A percentile compares a stretch with the other conserved stretches of the same genome.
These are phyloP conservation scores for Inonotus obliquus DNA, from an alignment of 1,284 basidiomycete species.

Conservation along the genomic window DNA sequence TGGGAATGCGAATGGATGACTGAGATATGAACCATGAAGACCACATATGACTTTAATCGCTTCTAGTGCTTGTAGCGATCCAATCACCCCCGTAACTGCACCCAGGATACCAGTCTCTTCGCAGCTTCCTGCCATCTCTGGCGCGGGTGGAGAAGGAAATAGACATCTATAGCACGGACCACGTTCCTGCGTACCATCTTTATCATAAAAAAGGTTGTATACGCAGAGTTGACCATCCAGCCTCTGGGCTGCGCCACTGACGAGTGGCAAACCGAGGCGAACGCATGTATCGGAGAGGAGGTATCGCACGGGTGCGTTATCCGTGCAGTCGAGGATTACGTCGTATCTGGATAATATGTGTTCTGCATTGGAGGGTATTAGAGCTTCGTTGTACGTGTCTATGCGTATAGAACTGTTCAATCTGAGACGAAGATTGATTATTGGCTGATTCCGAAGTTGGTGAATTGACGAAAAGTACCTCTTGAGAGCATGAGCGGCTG, in stretches of 20 bases:
- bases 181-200: slow-evolving; percentile 25
- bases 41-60: slow-evolving; percentile 80
- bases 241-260: slow-evolving; percentile 91
- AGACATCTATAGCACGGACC: slow-evolving; percentile 96
- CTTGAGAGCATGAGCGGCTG: slow-evolving; percentile 65
- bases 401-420: slow-evolving; percentile 65
- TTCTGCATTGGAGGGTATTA: slow-evolving; percentile 60
- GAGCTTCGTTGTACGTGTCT: slow-evolving; percentile 45
- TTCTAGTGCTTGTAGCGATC: slow-evolving; percentile 88
- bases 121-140: slow-evolving; percentile 68
- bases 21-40: slow-evolving; percentile 52
- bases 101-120: slow-evolving; percentile 92
- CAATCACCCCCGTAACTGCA: slow-evolving; percentile 86
- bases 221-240: slow-evolving; percentile 88
- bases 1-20: neutral
- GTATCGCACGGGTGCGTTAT: slow-evolving; percentile 91
- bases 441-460: slow-evolving; percentile 1
- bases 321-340: slow-evolving; percentile 92
- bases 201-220: slow-evolving; percentile 53
- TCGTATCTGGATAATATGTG: slow-evolving; percentile 60
- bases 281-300: slow-evolving; percentile 92
- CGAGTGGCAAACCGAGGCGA: slow-evolving; percentile 68
- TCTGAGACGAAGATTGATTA: slow-evolving; percentile 35
- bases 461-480: slow-evolving; percentile 36
- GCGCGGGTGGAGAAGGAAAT: slow-evolving; percentile 74